Conservation (phyloP, 2,329 filamentous ascomycete species). For the Neonectria sp. region DNA sequence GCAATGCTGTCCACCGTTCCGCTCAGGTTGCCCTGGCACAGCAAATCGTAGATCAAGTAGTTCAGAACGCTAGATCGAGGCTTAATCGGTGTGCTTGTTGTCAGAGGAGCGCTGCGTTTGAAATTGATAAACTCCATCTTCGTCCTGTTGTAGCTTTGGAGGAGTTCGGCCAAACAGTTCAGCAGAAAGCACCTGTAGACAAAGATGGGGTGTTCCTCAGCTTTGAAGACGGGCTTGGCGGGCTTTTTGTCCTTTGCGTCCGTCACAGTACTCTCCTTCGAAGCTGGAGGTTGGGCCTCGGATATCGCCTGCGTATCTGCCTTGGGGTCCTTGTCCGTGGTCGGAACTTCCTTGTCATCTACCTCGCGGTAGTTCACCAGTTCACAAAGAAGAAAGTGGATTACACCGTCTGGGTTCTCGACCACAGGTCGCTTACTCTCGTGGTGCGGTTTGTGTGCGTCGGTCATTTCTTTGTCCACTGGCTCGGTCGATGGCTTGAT, state of each 20-base stretch:
- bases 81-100: slow-evolving; percentile 91
- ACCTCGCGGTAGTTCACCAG: slow-evolving; percentile 93
- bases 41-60: slow-evolving; percentile 88
- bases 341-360: slow-evolving; percentile 81
- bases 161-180: slow-evolving; percentile 90
- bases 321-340: slow-evolving; percentile 60
- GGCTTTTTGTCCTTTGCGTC: slow-evolving; percentile 74
- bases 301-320: slow-evolving; percentile 50
- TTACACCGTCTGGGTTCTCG: slow-evolving; percentile 93
- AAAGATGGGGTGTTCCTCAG: slow-evolving; percentile 95
- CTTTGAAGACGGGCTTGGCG: slow-evolving; percentile 85
- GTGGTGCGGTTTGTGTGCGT: slow-evolving; percentile 72
- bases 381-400: slow-evolving; percentile 95
- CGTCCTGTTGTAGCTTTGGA: slow-evolving; percentile 92
- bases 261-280: slow-evolving; percentile 45
- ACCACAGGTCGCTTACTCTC: slow-evolving; percentile 88
- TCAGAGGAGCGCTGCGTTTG: slow-evolving; percentile 89
- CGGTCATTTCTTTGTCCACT: slow-evolving; percentile 72
- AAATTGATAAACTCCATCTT: slow-evolving; percentile 99
- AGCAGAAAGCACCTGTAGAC: slow-evolving; percentile 96
- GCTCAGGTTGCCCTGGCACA: slow-evolving; percentile 72
- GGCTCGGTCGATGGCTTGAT: slow-evolving; percentile 74
- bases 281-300: slow-evolving; percentile 49
- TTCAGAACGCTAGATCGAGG: slow-evolving; percentile 93
- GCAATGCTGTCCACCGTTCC: slow-evolving; percentile 81